Percentiles rank a stretch among this genome's conserved stretches.
phyloP scores from a whole-genome alignment of 2,329 filamentous ascomycete genomes.

The Bipolaris victoriae region DNA sequence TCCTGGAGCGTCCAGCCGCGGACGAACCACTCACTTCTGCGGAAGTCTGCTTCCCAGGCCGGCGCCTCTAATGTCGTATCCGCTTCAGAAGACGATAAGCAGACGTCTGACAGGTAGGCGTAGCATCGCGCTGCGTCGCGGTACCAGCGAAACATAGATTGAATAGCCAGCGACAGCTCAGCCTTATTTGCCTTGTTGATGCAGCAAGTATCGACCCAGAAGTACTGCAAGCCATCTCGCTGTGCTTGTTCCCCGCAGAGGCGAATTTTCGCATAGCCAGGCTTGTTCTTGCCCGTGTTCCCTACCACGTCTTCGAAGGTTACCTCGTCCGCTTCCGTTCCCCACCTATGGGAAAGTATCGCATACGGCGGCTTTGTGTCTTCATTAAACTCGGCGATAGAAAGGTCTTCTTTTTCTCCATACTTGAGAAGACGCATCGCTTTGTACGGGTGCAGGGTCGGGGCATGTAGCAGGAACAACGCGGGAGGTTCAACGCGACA shows the following conservation, averaged over 20 bases:
- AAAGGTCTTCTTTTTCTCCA: conserved; percentile 9
- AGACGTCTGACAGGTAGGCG: not conserved
- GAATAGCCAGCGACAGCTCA: not conserved
- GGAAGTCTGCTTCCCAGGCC: too few relatives aligned
- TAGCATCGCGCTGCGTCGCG: not conserved
- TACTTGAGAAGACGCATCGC: conserved; percentile 22
- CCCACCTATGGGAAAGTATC: conserved; percentile 42
- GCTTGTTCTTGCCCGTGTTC: conserved; percentile 10
- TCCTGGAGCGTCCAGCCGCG: not conserved
- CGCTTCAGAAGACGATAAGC: too few relatives aligned
- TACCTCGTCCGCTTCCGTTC: conserved; percentile 32
- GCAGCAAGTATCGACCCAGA: conserved; percentile 9
- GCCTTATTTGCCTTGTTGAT: not conserved
- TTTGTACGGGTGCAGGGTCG: not conserved
- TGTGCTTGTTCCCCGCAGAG: conserved; percentile 3
- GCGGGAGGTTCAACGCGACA: too few relatives aligned
- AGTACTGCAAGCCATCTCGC: not conserved
- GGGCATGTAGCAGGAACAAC: too few relatives aligned
- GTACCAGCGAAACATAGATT: conserved; percentile 5
- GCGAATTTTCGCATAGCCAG: conserved; percentile 1
- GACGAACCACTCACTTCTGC: not conserved
- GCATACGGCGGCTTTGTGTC: conserved; percentile 7
- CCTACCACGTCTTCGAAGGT: conserved; percentile 26
- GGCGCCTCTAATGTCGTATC: too few relatives aligned
- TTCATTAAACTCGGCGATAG: conserved; percentile 6